These are phyloP conservation scores for Wickerhamiella sergipiensis DNA, from an alignment of 805 yeast species.

Conservation along the genomic window DNA sequence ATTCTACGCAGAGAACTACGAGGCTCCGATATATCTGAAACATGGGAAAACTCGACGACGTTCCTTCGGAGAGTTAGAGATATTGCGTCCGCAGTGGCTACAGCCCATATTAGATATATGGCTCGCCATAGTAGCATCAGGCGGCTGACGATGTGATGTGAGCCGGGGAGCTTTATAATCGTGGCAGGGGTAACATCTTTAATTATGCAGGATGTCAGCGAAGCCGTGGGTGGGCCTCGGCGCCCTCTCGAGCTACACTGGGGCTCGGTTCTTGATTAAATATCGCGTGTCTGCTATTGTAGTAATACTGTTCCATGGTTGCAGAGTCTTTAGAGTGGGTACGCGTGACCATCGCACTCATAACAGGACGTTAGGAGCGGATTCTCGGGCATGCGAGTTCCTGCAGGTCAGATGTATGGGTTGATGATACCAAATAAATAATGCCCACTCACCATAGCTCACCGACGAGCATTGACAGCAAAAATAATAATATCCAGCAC, in stretches of 20 bases:
- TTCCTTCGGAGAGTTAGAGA: not conserved
- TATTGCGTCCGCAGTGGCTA: not conserved
- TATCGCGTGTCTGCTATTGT: too few relatives aligned
- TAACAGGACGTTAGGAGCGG: too few relatives aligned
- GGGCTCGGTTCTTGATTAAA: too few relatives aligned
- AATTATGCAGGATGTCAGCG: not conserved
- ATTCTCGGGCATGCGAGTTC: not conserved
- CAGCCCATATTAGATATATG: not conserved
- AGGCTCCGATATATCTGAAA: not conserved
- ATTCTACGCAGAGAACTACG: not conserved
- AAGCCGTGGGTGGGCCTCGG: too few relatives aligned
- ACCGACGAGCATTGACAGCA: not conserved
- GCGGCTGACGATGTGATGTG: not conserved
- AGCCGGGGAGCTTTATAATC: not conserved
- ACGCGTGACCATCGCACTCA: too few relatives aligned
- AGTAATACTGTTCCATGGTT: too few relatives aligned
- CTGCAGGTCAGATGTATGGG: not conserved
- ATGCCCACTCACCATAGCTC: not conserved
- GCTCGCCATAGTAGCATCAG: not conserved
- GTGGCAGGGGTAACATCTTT: not conserved
- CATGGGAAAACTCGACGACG: not conserved
- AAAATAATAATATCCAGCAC: too few relatives aligned
- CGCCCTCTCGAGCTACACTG: too few relatives aligned
- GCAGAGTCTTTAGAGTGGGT: too few relatives aligned
- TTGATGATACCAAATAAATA: too few relatives aligned